Evolutionary conservation across 495 filamentous ascomycete genomes (phyloP).

Genomic region (Filosporella fistucella): DNA sequence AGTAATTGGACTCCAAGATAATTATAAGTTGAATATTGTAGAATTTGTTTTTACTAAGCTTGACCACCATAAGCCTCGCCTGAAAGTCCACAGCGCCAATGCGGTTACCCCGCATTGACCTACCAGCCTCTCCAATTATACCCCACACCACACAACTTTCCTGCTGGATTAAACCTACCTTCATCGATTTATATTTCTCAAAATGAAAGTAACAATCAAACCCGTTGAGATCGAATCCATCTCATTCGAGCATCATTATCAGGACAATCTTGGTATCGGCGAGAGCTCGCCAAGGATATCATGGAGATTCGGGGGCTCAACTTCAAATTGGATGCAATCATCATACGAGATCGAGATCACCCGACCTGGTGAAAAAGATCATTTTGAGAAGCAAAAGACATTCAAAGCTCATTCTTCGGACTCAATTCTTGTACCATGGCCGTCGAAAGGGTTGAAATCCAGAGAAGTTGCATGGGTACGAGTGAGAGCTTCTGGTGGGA

Average conservation of each 20-base stretch:
- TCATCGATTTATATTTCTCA: too few species aligned
- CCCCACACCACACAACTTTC: too few species aligned
- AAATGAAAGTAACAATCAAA: too few species aligned
- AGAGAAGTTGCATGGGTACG: constrained; percentile 35
- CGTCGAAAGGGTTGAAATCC: constrained; percentile 34
- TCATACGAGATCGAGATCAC: constrained; percentile 34
- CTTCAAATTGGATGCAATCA: constrained; percentile 30
- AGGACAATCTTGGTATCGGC: constrained; percentile 16
- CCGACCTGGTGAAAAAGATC: not conserved
- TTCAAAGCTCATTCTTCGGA: constrained; percentile 11
- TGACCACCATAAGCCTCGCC: too few species aligned
- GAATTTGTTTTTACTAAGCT: too few species aligned
- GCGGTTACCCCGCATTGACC: too few species aligned
- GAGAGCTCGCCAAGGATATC: constrained; percentile 16
- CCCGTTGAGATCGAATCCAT: too few species aligned
- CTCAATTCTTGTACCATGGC: constrained; percentile 49
- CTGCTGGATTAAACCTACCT: too few species aligned
- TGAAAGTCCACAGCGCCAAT: too few species aligned
- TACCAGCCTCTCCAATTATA: too few species aligned
- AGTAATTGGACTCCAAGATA: too few species aligned
- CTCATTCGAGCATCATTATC: constrained; percentile 20
- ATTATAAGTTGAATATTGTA: too few species aligned
- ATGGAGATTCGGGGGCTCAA: constrained; percentile 12
- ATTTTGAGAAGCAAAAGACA: not conserved
- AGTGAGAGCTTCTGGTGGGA: constrained; percentile 25